A percentile compares a stretch with the other conserved stretches of the same genome.
These are phyloP conservation scores for Spiromastix sp. DNA, from an alignment of 2,329 filamentous ascomycete genomes.

Conservation along the genomic window DNA sequence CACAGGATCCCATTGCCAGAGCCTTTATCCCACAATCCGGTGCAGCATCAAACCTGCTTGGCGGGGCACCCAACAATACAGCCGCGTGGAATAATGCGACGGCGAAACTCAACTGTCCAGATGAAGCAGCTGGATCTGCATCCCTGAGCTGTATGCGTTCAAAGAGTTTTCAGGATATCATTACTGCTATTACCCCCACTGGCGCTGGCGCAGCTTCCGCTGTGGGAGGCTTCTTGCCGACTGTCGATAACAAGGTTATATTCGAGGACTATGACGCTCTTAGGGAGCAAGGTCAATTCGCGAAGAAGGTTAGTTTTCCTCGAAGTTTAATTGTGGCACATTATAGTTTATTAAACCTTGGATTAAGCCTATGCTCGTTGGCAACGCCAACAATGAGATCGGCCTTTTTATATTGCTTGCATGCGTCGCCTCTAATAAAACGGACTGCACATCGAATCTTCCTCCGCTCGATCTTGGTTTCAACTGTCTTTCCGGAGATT, in stretches of 20 bases:
- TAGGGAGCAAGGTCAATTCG: neutral
- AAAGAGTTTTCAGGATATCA: neutral
- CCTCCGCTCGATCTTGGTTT: constrained; percentile 3
- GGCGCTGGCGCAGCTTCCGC: neutral
- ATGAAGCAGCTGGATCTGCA: neutral
- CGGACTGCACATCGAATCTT: neutral
- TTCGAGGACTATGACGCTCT: neutral
- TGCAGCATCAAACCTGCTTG: constrained; percentile 7
- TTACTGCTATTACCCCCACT: neutral
- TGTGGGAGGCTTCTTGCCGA: neutral
- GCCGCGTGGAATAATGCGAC: neutral
- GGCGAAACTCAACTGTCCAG: neutral
- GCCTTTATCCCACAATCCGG: constrained; percentile 23
- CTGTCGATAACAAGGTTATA: neutral
- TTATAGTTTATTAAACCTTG: too few relatives aligned
- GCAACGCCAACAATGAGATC: neutral
- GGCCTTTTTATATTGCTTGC: neutral
- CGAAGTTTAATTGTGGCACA: too few relatives aligned
- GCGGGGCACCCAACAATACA: neutral
- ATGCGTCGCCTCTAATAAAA: neutral
- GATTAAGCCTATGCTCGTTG: neutral
- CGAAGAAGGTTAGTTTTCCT: neutral
- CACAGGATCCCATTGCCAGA: constrained; percentile 14
- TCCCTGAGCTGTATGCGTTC: neutral
- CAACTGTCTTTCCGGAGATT: neutral